phyloP scores from a whole-genome alignment of 768 basidiomycete species.

The Cystoderma amianthinum region DNA sequence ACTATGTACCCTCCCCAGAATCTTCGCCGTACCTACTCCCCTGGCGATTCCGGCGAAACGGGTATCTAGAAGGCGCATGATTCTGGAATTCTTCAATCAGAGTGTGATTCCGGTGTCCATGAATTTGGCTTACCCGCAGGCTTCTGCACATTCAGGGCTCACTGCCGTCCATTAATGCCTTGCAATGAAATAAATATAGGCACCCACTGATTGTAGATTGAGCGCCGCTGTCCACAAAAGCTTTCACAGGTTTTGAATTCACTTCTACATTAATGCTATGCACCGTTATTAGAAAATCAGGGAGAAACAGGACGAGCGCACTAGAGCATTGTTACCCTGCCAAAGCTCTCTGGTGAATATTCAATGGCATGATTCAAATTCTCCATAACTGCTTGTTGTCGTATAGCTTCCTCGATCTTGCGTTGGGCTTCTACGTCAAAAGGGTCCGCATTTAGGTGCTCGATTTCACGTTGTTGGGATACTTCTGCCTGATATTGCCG shows the following conservation, averaged over 20 bases:
- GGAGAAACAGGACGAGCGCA: slow-evolving; percentile 30
- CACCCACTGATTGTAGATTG: slow-evolving; percentile 91
- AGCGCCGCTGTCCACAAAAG: slow-evolving; percentile 97
- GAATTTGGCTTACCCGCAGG: slow-evolving; percentile 67
- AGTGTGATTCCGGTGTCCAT: background rate
- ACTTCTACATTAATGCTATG: slow-evolving; percentile 85
- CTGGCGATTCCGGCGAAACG: slow-evolving; percentile 85
- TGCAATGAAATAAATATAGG: slow-evolving; percentile 5
- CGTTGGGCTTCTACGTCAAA: slow-evolving; percentile 89
- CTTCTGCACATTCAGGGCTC: slow-evolving; percentile 88
- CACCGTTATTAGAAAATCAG: slow-evolving; percentile 1
- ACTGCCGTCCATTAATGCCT: slow-evolving; percentile 34
- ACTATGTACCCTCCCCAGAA: slow-evolving; percentile 90
- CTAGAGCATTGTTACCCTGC: slow-evolving; percentile 96
- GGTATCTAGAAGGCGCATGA: slow-evolving; percentile 90
- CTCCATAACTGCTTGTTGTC: slow-evolving; percentile 84
- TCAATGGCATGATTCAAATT: slow-evolving; percentile 94
- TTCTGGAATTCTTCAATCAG: slow-evolving; percentile 29
- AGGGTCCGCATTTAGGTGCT: slow-evolving; percentile 76
- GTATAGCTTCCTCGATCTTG: slow-evolving; percentile 90
- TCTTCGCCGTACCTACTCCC: slow-evolving; percentile 92
- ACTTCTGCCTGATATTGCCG: slow-evolving; percentile 49
- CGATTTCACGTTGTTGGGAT: slow-evolving; percentile 53
- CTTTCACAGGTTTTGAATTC: slow-evolving; percentile 84
- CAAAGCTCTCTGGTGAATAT: slow-evolving; percentile 90